Conservation (phyloP, 257 asterid genomes). For the Nicotiana sylvestris region DNA sequence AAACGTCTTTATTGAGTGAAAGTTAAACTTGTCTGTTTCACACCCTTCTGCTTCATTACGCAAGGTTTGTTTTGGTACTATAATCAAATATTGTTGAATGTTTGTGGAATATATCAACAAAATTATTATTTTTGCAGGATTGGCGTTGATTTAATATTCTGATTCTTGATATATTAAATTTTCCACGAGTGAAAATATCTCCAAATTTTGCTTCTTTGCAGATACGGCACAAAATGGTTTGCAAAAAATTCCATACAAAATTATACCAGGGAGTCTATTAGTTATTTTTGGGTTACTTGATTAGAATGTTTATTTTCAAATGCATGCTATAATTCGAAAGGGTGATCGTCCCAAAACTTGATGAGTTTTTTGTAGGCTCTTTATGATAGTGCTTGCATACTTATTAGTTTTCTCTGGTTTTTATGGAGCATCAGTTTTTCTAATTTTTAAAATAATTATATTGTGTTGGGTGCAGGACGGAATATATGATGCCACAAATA, state of each 20-base stretch:
- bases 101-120: background rate
- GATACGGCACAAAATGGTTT: too few species aligned
- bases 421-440: background rate
- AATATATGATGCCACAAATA: background rate
- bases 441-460: background rate
- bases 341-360: background rate
- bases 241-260: too few species aligned
- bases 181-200: background rate
- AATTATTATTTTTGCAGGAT: background rate
- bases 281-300: too few species aligned
- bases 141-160: background rate
- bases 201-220: too few species aligned
- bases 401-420: background rate
- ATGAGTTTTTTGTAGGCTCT: background rate
- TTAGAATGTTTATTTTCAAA: too few species aligned
- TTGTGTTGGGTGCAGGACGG: background rate
- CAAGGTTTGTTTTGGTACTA: background rate
- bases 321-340: too few species aligned
- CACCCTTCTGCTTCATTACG: background rate
- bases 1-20: background rate
- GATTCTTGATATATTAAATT: background rate
- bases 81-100: background rate
- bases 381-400: background rate
- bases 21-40: background rate
- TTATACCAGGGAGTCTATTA: too few species aligned